Evolutionary conservation across 2,329 filamentous ascomycete species (phyloP).

Genomic region (Ascochyta viciae-villosae): DNA sequence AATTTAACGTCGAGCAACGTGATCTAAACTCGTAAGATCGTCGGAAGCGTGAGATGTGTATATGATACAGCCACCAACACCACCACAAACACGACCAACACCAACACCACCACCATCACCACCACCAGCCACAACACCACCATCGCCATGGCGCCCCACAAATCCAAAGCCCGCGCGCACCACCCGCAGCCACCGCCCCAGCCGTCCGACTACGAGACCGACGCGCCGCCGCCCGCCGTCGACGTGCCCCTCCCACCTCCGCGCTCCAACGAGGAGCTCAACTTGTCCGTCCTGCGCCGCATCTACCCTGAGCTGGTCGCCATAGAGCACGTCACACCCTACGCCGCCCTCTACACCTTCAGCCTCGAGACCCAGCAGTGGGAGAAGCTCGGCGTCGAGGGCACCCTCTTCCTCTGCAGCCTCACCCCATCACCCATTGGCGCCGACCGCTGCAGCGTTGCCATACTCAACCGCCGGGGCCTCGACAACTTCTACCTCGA

Average conservation of each 20-base stretch:
- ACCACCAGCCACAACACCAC: neutral
- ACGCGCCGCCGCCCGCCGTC: constrained; percentile 50
- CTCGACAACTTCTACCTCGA: constrained; percentile 57
- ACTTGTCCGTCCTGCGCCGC: constrained; percentile 81
- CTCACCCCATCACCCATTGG: constrained; percentile 51
- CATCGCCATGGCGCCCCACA: constrained; percentile 39
- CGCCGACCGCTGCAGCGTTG: constrained; percentile 51
- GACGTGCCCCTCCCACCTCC: constrained; percentile 54
- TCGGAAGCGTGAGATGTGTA: too few species aligned
- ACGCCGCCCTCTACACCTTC: constrained; percentile 86
- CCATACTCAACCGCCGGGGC: constrained; percentile 57
- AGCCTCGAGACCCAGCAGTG: constrained; percentile 69
- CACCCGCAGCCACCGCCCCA: constrained; percentile 48
- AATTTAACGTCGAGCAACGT: too few species aligned
- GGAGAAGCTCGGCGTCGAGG: constrained; percentile 87
- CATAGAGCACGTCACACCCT: constrained; percentile 82
- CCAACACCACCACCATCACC: neutral
- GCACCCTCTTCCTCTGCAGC: constrained; percentile 86
- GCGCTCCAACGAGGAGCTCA: constrained; percentile 84
- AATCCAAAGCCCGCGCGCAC: constrained; percentile 40
- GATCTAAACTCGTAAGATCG: too few species aligned
- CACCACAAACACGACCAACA: neutral
- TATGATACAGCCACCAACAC: constrained; percentile 1
- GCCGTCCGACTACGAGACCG: constrained; percentile 63
- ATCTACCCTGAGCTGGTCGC: constrained; percentile 76